phyloP scores from a whole-genome alignment of 176 grass and related monocot species.

The Hsuehochloa calcarea region DNA sequence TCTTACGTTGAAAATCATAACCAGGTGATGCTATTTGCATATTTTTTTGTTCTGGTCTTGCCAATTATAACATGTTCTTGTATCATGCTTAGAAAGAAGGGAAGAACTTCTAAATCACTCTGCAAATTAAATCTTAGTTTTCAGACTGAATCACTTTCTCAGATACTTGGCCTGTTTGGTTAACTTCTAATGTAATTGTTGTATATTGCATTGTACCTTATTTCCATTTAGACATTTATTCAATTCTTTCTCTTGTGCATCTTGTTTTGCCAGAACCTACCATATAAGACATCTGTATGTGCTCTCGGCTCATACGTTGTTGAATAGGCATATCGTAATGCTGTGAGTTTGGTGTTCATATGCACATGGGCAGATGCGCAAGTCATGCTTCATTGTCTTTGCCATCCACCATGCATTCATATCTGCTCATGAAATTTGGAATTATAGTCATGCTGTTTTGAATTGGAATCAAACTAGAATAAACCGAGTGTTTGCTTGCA shows the following conservation, averaged over 20 bases:
- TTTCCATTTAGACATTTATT: background rate
- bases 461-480: too few species aligned
- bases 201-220: background rate
- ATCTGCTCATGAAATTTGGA: too few species aligned
- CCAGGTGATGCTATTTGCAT: conserved; percentile 49
- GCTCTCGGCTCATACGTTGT: too few species aligned
- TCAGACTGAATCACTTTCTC: background rate
- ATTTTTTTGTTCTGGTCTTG: background rate
- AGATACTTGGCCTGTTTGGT: background rate
- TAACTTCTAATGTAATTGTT: conserved; percentile 8
- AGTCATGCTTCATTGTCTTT: too few species aligned
- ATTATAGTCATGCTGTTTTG: too few species aligned
- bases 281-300: background rate
- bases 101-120: conserved; percentile 3
- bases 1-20: conserved; percentile 87
- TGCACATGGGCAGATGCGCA: too few species aligned
- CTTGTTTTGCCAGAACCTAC: background rate
- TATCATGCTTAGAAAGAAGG: conserved; percentile 26
- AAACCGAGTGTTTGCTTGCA: too few species aligned
- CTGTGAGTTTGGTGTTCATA: too few species aligned
- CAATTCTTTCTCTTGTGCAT: background rate
- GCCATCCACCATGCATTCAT: too few species aligned
- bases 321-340: too few species aligned
- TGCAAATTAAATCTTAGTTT: conserved; percentile 18
- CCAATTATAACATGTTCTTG: background rate